phyloP scores from a whole-genome alignment of 2,329 filamentous ascomycete genomes.

The Trichoderma sp. region DNA sequence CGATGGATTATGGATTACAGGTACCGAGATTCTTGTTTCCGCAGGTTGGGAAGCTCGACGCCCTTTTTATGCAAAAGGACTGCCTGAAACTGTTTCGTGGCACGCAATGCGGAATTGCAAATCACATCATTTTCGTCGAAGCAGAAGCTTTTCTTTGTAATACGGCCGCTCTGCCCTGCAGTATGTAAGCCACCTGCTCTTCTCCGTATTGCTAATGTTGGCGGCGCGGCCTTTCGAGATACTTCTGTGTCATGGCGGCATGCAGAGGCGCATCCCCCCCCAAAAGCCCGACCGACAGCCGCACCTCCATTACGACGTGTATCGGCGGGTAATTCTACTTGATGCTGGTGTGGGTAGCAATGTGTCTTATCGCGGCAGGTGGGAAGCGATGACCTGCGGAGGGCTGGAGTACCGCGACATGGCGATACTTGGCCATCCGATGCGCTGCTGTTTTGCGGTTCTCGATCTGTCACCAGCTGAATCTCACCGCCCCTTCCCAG shows the following conservation, averaged over 20 bases:
- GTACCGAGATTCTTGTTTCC: background rate
- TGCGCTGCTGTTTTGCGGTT: background rate
- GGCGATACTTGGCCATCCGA: background rate
- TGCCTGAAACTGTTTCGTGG: background rate
- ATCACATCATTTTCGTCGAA: slow-evolving; percentile 19
- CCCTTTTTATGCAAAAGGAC: slow-evolving; percentile 22
- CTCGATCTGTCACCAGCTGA: slow-evolving; percentile 17
- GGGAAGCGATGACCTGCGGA: background rate
- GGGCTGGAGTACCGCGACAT: background rate
- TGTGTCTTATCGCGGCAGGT: background rate
- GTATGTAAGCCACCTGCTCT: slow-evolving; percentile 17
- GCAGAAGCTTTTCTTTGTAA: slow-evolving; percentile 5
- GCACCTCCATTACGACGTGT: slow-evolving; percentile 16
- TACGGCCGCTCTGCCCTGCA: background rate
- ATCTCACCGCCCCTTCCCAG: slow-evolving; percentile 16
- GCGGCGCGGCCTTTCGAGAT: slow-evolving; percentile 15
- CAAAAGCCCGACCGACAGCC: slow-evolving; percentile 23
- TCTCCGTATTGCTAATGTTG: slow-evolving; percentile 19
- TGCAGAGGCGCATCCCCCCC: slow-evolving; percentile 17
- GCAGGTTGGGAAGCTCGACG: background rate
- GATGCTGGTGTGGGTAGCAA: background rate
- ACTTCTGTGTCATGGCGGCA: slow-evolving; percentile 28
- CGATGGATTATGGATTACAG: background rate
- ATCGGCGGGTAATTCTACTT: background rate
- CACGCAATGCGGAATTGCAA: slow-evolving; percentile 14